phyloP scores from a whole-genome alignment of 352 stramenopile genomes.

The Phytopythium chamaehyphon region DNA sequence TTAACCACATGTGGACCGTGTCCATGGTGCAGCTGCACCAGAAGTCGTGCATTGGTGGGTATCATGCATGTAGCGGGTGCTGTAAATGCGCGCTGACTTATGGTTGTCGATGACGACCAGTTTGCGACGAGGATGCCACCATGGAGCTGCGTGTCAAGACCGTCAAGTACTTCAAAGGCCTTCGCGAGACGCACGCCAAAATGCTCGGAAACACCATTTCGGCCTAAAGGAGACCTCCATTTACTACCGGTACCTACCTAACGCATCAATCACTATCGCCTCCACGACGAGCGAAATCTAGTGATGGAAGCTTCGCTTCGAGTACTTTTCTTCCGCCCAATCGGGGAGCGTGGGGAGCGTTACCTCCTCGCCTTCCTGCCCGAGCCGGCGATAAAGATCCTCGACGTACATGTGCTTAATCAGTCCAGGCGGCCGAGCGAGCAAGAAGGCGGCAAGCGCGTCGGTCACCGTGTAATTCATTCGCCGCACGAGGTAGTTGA shows the following conservation, averaged over 20 bases:
- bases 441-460: conserved; percentile 59
- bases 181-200: conserved; percentile 48
- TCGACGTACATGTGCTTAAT: conserved; percentile 86
- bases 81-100: no score
- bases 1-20: conserved; percentile 92
- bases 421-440: conserved; percentile 58
- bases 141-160: conserved; percentile 89
- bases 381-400: conserved; percentile 56
- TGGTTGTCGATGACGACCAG: no score
- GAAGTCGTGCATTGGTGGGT: conserved; percentile 70
- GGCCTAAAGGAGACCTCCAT: no score
- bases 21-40: conserved; percentile 83
- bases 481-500: conserved; percentile 65
- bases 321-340: conserved; percentile 72
- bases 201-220: conserved; percentile 15
- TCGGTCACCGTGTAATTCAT: conserved; percentile 41
- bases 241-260: no score
- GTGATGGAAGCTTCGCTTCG: conserved; percentile 14
- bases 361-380: conserved; percentile 27
- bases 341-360: conserved; percentile 47
- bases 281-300: background rate
- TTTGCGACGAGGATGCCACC: conserved; percentile 88
- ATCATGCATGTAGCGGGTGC: no score
- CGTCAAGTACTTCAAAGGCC: conserved; percentile 89
- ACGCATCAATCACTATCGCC: no score